Evolutionary conservation across 805 yeast species (phyloP).

Genomic region (Lachancea mirantina): DNA sequence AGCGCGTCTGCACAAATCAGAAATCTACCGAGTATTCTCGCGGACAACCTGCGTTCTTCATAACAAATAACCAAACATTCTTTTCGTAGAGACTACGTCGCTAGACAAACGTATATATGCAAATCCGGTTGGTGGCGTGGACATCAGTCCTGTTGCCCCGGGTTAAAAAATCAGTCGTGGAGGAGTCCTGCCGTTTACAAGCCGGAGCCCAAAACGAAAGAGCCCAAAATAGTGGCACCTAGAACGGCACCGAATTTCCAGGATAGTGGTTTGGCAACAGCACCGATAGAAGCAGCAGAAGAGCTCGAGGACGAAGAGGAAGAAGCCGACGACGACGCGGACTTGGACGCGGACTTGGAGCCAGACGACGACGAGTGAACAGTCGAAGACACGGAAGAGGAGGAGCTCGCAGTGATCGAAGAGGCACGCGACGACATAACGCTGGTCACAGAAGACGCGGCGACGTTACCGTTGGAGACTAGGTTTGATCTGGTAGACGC

Average conservation of each 20-base stretch:
- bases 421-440: constrained; percentile 13
- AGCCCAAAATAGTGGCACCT: constrained; percentile 35
- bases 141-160: no score
- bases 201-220: constrained; percentile 32
- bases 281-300: constrained; percentile 28
- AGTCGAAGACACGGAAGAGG: constrained; percentile 1
- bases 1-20: no score
- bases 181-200: constrained; percentile 18
- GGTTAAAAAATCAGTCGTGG: no score
- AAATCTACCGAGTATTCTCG: no score
- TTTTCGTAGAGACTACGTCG: no score
- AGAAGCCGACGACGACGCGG: constrained; percentile 10
- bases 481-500: constrained; percentile 6
- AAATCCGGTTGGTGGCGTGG: no score
- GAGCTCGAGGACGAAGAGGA: constrained; percentile 15
- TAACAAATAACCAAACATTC: no score
- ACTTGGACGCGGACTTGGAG: constrained; percentile 10
- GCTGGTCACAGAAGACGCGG: constrained; percentile 26
- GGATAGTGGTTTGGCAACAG: constrained; percentile 32
- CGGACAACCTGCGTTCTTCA: no score
- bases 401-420: constrained; percentile 1
- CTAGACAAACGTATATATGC: no score
- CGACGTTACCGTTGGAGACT: constrained; percentile 18
- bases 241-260: constrained; percentile 37
- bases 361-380: constrained; percentile 7